Evolutionary conservation across 2,329 filamentous ascomycete species (phyloP).

Genomic region (Thelonectria blattea): DNA sequence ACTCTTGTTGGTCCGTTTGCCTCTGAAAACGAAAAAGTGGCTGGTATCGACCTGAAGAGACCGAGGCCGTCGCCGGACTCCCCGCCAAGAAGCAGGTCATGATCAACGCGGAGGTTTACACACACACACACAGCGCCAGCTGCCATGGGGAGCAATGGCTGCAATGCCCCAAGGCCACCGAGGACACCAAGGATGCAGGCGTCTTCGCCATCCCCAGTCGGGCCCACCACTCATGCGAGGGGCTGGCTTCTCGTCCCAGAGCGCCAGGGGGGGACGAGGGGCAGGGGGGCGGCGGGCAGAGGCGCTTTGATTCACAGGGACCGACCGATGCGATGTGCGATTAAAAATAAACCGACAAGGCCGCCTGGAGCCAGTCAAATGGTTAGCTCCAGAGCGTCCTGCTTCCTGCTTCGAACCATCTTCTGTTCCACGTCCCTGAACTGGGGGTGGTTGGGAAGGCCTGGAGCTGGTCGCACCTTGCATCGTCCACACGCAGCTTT

Average conservation of each 20-base stretch:
- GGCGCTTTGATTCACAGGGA: slow-evolving; percentile 36
- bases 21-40: slow-evolving; percentile 5
- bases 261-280: slow-evolving; percentile 23
- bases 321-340: slow-evolving; percentile 28
- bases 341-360: slow-evolving; percentile 39
- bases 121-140: slow-evolving; percentile 15
- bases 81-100: slow-evolving; percentile 11
- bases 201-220: slow-evolving; percentile 30
- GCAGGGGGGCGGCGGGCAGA: slow-evolving; percentile 23
- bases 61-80: slow-evolving; percentile 7
- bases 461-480: neutral
- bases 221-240: slow-evolving; percentile 36
- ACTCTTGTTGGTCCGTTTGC: slow-evolving; percentile 9
- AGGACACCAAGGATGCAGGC: slow-evolving; percentile 29
- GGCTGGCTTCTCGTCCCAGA: slow-evolving; percentile 30
- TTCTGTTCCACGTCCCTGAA: slow-evolving; percentile 27
- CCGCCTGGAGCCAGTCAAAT: slow-evolving; percentile 20
- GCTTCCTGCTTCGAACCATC: slow-evolving; percentile 31
- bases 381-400: slow-evolving; percentile 16
- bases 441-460: slow-evolving; percentile 13
- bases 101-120: slow-evolving; percentile 14
- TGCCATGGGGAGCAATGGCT: neutral
- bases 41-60: neutral
- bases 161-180: slow-evolving; percentile 5
- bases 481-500: neutral